phyloP scores from a whole-genome alignment of 2,329 filamentous ascomycete genomes.

The Fonsecaea multimorphosa region DNA sequence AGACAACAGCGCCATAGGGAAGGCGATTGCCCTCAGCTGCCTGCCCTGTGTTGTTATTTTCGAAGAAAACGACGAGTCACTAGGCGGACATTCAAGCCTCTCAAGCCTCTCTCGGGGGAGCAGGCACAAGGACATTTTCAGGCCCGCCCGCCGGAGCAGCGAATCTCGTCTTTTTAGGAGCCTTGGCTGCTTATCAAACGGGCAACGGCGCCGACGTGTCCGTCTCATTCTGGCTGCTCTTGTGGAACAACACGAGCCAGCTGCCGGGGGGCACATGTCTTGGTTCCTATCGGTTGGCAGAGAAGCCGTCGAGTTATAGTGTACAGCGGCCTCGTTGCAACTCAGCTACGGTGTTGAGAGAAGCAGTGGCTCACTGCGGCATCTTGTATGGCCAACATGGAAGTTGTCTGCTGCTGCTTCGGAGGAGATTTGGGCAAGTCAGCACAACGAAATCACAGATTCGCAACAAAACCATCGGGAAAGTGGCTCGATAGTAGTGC shows the following conservation, averaged over 20 bases:
- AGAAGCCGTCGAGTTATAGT: neutral
- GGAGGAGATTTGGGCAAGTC: neutral
- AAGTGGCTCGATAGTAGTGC: conserved; percentile 7
- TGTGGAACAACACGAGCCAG: neutral
- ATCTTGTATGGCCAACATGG: neutral
- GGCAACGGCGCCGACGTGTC: conserved; percentile 15
- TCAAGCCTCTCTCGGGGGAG: conserved; percentile 4
- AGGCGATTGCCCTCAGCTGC: conserved; percentile 4
- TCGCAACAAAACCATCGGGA: neutral
- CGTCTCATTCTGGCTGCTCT: conserved; percentile 11
- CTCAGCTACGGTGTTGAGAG: neutral
- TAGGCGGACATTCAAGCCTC: conserved; percentile 11
- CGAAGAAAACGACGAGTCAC: conserved; percentile 1
- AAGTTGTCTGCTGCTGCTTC: neutral
- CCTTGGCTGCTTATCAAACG: conserved; percentile 17
- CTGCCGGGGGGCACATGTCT: neutral
- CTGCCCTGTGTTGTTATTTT: conserved; percentile 16
- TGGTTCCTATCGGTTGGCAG: neutral
- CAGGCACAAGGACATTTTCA: conserved; percentile 7
- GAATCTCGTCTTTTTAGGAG: conserved; percentile 8
- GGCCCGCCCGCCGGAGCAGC: conserved; percentile 15
- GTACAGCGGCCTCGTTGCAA: neutral
- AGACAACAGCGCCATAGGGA: conserved; percentile 4
- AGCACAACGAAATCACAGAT: too few species aligned
- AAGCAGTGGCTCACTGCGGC: neutral